Percentiles rank a stretch among this genome's conserved stretches.
Evolutionary conservation across 1,284 basidiomycete genomes (phyloP).

Genomic region (Trichosporon sp.): DNA sequence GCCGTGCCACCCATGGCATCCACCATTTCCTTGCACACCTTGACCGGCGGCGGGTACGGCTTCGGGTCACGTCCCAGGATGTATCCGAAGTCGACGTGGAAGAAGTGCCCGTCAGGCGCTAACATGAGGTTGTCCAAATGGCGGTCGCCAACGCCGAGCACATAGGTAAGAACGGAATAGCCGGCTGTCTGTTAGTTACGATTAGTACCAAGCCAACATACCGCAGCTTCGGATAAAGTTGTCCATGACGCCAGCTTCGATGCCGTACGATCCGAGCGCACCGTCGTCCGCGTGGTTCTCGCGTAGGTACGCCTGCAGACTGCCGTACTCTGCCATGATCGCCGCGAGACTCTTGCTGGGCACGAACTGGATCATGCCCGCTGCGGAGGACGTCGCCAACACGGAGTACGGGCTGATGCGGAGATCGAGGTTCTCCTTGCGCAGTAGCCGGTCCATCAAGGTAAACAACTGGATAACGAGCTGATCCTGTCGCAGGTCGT

Average conservation of each 20-base stretch:
- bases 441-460: slow-evolving; percentile 74
- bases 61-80: slow-evolving; percentile 98
- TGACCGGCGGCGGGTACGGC: slow-evolving; percentile 95
- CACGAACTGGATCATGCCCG: slow-evolving; percentile 96
- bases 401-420: slow-evolving; percentile 92
- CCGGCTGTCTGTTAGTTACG: slow-evolving; percentile 66
- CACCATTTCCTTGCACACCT: slow-evolving; percentile 99
- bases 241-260: slow-evolving; percentile 88
- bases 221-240: slow-evolving; percentile 97
- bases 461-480: slow-evolving; percentile 42
- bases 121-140: slow-evolving; percentile 95
- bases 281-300: slow-evolving; percentile 86
- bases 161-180: slow-evolving; percentile 96
- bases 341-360: slow-evolving; percentile 92
- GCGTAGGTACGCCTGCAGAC: slow-evolving; percentile 83
- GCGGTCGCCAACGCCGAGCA: slow-evolving; percentile 95
- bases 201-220: slow-evolving; percentile 58
- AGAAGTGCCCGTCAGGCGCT: slow-evolving; percentile 87
- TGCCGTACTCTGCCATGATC: slow-evolving; percentile 91
- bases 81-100: slow-evolving; percentile 98
- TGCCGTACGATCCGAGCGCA: slow-evolving; percentile 87
- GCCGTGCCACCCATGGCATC: slow-evolving; percentile 98
- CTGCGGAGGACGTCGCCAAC: slow-evolving; percentile 84
- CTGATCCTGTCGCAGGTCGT: slow-evolving; percentile 82
- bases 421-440: slow-evolving; percentile 94